Percentiles rank a stretch among this genome's conserved stretches.
Evolutionary conservation across 208 protist species (phyloP).

Genomic region (Herpetomonas tarakana): DNA sequence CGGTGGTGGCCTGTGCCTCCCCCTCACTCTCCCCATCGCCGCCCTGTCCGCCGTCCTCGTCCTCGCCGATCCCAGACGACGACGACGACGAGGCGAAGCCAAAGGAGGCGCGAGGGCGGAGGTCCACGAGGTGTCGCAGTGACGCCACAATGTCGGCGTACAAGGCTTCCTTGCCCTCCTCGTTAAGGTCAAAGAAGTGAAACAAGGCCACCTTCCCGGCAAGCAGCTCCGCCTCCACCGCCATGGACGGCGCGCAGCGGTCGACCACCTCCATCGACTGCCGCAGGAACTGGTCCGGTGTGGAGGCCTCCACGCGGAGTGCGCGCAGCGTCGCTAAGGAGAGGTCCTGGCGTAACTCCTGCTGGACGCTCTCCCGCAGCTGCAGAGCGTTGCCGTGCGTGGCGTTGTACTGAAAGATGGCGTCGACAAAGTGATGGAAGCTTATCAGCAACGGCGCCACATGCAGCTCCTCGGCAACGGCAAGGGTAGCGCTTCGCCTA

Average conservation of each 20-base stretch:
- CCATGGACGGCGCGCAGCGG: slow-evolving; percentile 48
- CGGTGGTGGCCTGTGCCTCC: neutral
- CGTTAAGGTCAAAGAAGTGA: slow-evolving; percentile 52
- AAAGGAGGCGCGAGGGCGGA: slow-evolving; percentile 36
- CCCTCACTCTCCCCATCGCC: slow-evolving; percentile 1
- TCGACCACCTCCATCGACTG: slow-evolving; percentile 64
- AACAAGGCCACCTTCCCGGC: slow-evolving; percentile 66
- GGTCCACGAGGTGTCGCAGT: slow-evolving; percentile 71
- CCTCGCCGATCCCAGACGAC: neutral
- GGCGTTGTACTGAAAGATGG: slow-evolving; percentile 67
- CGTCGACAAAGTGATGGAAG: slow-evolving; percentile 50
- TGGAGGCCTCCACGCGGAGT: slow-evolving; percentile 47
- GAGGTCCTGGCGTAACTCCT: slow-evolving; percentile 27
- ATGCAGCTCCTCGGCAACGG: neutral
- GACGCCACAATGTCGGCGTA: slow-evolving; percentile 77
- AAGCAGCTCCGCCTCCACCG: slow-evolving; percentile 72
- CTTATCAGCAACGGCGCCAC: slow-evolving; percentile 14
- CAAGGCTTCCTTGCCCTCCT: slow-evolving; percentile 40
- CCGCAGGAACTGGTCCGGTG: slow-evolving; percentile 67
- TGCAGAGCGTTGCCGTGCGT: slow-evolving; percentile 55
- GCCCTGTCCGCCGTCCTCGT: neutral
- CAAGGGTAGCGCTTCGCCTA: neutral
- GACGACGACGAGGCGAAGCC: neutral
- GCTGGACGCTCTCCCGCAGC: slow-evolving; percentile 21
- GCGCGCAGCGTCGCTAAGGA: slow-evolving; percentile 45